phyloP scores from a whole-genome alignment of 2,329 filamentous ascomycete genomes.

The Atkinsonella texensis region DNA sequence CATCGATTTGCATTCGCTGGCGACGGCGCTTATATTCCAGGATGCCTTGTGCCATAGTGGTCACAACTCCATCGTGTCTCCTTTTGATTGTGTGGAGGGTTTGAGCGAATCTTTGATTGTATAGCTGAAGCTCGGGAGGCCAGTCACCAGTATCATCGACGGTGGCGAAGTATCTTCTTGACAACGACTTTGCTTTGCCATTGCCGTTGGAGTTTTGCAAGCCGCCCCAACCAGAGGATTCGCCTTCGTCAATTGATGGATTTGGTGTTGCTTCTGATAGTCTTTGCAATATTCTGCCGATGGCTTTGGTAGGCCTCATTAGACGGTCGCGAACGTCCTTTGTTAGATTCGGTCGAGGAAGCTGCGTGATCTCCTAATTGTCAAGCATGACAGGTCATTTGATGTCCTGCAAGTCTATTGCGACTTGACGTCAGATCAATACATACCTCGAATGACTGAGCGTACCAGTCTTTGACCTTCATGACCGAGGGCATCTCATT shows the following conservation, averaged over 20 bases:
- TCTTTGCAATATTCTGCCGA: conserved; percentile 53
- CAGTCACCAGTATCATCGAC: conserved; percentile 81
- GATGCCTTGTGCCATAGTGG: conserved; percentile 94
- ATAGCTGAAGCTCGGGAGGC: conserved; percentile 88
- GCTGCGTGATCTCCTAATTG: conserved; percentile 73
- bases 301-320: conserved; percentile 49
- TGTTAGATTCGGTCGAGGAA: conserved; percentile 65
- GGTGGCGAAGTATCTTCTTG: conserved; percentile 69
- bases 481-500: conserved; percentile 97
- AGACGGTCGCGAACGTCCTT: conserved; percentile 68
- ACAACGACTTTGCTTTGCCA: conserved; percentile 36
- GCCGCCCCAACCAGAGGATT: conserved; percentile 53
- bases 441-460: conserved; percentile 93
- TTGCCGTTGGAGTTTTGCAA: conserved; percentile 32
- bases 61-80: conserved; percentile 92
- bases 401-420: background rate
- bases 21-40: conserved; percentile 94
- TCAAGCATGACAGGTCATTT: conserved; percentile 2
- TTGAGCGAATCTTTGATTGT: conserved; percentile 83
- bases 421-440: background rate
- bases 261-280: conserved; percentile 79
- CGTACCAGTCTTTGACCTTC: conserved; percentile 96
- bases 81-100: conserved; percentile 90
- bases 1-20: conserved; percentile 96
- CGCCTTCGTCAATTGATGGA: conserved; percentile 74